These are phyloP conservation scores for Dioscorea cayenensis DNA, from an alignment of 116 monocot species.

Conservation along the genomic window DNA sequence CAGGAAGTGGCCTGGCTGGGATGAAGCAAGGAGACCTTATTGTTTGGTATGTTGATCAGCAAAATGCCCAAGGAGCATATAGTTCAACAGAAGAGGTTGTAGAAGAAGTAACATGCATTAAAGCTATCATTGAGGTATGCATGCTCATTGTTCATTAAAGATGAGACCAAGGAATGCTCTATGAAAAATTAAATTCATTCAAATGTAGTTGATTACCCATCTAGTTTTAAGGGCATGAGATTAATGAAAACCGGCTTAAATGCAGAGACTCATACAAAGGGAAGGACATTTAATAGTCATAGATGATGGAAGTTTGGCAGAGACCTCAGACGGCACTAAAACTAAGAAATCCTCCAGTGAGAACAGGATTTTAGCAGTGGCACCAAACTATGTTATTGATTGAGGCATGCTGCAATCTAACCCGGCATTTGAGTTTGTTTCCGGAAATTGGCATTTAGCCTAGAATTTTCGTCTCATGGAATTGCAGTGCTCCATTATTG, in stretches of 20 bases:
- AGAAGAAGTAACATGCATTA: slow-evolving; percentile 78
- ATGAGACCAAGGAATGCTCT: no score
- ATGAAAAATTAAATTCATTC: background rate
- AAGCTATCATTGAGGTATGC: slow-evolving; percentile 87
- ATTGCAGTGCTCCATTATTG: no score
- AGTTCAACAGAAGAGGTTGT: slow-evolving; percentile 64
- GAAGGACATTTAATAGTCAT: slow-evolving; percentile 97
- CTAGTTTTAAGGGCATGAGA: background rate
- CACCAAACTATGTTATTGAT: slow-evolving; percentile 86
- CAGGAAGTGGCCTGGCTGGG: slow-evolving; percentile 87
- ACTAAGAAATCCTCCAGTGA: slow-evolving; percentile 46
- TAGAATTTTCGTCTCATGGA: no score
- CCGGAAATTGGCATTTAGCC: no score
- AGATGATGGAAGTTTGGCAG: slow-evolving; percentile 57
- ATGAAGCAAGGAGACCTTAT: slow-evolving; percentile 94
- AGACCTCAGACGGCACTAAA: slow-evolving; percentile 28
- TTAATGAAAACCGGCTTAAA: background rate
- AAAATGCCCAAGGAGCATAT: slow-evolving; percentile 58
- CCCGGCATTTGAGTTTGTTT: no score
- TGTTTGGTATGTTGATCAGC: slow-evolving; percentile 83
- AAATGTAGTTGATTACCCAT: background rate
- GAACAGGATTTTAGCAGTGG: slow-evolving; percentile 73
- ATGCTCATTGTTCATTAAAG: no score
- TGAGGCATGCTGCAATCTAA: slow-evolving; percentile 12
- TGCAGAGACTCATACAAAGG: slow-evolving; percentile 91